Percentiles rank a stretch among this genome's conserved stretches.
Evolutionary conservation across 345 rosid species (phyloP).

Genomic region (Corymbia maculata): DNA sequence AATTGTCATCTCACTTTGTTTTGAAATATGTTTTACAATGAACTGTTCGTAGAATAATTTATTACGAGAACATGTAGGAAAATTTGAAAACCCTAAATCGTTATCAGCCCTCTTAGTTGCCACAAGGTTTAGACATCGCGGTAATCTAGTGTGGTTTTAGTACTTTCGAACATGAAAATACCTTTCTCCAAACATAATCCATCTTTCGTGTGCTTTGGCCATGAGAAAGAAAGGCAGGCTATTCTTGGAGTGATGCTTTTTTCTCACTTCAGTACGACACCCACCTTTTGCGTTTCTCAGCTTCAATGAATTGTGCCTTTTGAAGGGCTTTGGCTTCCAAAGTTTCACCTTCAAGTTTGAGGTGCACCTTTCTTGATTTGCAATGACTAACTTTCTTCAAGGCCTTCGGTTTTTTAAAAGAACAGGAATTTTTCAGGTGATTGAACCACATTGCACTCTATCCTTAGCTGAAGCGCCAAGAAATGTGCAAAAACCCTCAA

Average conservation of each 20-base stretch:
- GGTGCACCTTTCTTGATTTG: neutral
- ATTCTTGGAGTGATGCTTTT: neutral
- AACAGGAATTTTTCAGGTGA: neutral
- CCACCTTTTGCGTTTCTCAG: neutral
- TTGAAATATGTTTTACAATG: neutral
- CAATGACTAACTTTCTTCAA: neutral
- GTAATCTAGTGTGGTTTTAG: neutral
- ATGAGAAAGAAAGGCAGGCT: neutral
- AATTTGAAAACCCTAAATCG: neutral
- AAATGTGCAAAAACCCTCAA: neutral
- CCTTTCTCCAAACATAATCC: slow-evolving; percentile 29
- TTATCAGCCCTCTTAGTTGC: rapidly evolving
- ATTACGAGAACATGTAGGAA: neutral
- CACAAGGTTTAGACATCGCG: neutral
- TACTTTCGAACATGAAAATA: neutral
- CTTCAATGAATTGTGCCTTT: neutral
- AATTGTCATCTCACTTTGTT: neutral
- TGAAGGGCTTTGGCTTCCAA: neutral
- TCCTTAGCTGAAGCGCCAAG: neutral
- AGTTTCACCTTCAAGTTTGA: neutral
- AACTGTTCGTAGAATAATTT: neutral
- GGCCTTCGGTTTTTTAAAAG: neutral
- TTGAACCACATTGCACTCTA: neutral
- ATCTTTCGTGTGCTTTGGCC: neutral
- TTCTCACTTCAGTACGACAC: neutral